Conservation (phyloP, 208 protist genomes). For the Dictyostelium gargantuum region DNA sequence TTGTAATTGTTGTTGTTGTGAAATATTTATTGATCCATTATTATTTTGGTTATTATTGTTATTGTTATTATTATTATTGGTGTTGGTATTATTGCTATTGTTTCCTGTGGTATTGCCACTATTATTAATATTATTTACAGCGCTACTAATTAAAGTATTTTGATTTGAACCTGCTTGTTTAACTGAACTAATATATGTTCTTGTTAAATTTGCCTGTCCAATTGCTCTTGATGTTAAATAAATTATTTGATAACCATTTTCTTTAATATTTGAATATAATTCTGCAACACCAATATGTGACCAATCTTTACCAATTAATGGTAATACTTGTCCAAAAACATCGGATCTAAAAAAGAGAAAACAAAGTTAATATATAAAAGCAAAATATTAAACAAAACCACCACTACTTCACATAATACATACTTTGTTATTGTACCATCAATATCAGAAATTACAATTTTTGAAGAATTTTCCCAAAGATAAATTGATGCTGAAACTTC, state of each 20-base stretch:
- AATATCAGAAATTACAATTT: constrained; percentile 97
- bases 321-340: constrained; percentile 94
- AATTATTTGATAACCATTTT: constrained; percentile 94
- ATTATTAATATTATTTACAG: too few species aligned
- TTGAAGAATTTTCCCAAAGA: constrained; percentile 91
- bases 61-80: background rate
- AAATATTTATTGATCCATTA: background rate
- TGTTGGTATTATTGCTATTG: background rate
- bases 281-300: constrained; percentile 92
- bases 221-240: constrained; percentile 87
- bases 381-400: too few species aligned
- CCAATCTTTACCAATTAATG: constrained; percentile 94
- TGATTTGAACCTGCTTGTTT: background rate
- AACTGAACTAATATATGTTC: constrained; percentile 57
- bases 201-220: constrained; percentile 75
- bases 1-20: too few species aligned
- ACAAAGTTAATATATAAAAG: too few species aligned
- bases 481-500: constrained; percentile 89
- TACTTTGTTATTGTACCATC: constrained; percentile 98
- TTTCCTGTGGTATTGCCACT: background rate
- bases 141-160: background rate
- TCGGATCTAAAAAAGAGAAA: too few species aligned
- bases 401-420: too few species aligned
- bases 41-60: background rate
- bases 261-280: constrained; percentile 93